Evolutionary conservation across 1,139 yeast genomes (phyloP).

Genomic region (Insectozyma bohioensis): DNA sequence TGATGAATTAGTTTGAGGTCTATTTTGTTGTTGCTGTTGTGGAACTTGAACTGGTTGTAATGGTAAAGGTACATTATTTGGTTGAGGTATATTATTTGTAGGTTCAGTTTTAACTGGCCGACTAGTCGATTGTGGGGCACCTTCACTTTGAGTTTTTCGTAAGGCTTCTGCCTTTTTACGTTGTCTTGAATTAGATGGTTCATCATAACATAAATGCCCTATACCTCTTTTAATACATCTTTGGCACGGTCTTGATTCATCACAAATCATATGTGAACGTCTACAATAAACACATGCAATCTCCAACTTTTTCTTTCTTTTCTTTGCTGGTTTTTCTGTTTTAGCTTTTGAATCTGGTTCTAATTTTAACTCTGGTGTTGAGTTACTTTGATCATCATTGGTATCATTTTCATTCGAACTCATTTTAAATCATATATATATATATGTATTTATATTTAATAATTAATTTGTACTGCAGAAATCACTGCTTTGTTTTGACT

Average conservation of each 20-base stretch:
- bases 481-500: too few relatives aligned
- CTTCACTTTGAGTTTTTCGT: slow-evolving; percentile 15
- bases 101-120: too few relatives aligned
- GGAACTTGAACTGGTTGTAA: slow-evolving; percentile 11
- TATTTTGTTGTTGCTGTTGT: slow-evolving; percentile 6
- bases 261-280: slow-evolving; percentile 94
- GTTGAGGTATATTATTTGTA: slow-evolving; percentile 1
- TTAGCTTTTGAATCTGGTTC: slow-evolving; percentile 6
- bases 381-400: slow-evolving; percentile 1
- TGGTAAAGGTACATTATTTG: slow-evolving; percentile 7
- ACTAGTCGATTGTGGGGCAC: slow-evolving; percentile 3
- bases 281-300: slow-evolving; percentile 91
- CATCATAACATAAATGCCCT: slow-evolving; percentile 87
- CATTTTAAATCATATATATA: too few relatives aligned
- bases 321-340: slow-evolving; percentile 6
- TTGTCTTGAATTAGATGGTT: slow-evolving; percentile 51
- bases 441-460: too few relatives aligned
- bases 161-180: slow-evolving; percentile 40
- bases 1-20: slow-evolving; percentile 4
- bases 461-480: too few relatives aligned
- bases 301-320: slow-evolving; percentile 52
- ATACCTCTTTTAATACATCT: slow-evolving; percentile 86
- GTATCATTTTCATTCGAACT: slow-evolving; percentile 2
- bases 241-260: slow-evolving; percentile 80
- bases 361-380: background rate